Conservation (phyloP, 1,284 basidiomycete species). For the Trichosporon sp. region DNA sequence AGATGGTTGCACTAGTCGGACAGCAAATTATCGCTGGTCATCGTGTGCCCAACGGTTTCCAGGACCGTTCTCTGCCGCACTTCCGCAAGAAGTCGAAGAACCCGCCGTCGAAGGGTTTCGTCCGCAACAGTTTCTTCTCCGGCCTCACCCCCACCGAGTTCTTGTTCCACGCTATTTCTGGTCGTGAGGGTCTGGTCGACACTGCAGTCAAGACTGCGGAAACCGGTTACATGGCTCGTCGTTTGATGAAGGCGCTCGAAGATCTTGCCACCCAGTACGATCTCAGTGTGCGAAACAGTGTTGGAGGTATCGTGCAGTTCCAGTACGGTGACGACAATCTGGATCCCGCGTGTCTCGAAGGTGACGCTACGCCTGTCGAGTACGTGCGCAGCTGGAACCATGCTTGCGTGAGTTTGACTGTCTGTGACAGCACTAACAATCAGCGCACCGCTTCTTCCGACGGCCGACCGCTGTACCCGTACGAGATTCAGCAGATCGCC, state of each 20-base stretch:
- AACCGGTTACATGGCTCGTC: slow-evolving; percentile 98
- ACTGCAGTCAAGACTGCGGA: slow-evolving; percentile 99
- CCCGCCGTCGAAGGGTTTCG: slow-evolving; percentile 96
- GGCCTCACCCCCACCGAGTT: slow-evolving; percentile 96
- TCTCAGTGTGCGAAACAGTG: slow-evolving; percentile 90
- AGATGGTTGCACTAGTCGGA: slow-evolving; percentile 99
- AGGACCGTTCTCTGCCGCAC: slow-evolving; percentile 96
- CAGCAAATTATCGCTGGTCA: slow-evolving; percentile 98
- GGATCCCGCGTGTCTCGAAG: slow-evolving; percentile 93
- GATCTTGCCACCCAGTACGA: slow-evolving; percentile 97
- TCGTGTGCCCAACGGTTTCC: slow-evolving; percentile 98
- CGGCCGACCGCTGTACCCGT: slow-evolving; percentile 71
- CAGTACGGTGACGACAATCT: slow-evolving; percentile 95
- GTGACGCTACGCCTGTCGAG: slow-evolving; percentile 87
- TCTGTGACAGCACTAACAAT: not conserved
- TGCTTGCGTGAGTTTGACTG: slow-evolving; percentile 59
- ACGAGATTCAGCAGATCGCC: slow-evolving; percentile 73
- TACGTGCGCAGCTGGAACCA: slow-evolving; percentile 83
- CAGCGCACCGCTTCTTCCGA: slow-evolving; percentile 58
- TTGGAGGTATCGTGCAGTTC: slow-evolving; percentile 97
- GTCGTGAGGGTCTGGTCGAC: slow-evolving; percentile 96
- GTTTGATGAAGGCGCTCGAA: slow-evolving; percentile 98
- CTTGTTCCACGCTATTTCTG: slow-evolving; percentile 97
- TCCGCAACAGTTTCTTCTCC: slow-evolving; percentile 93
- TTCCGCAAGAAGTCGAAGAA: slow-evolving; percentile 97